Percentiles rank a stretch among this genome's conserved stretches.
These are phyloP conservation scores for Hemileccinum impolitum DNA, from an alignment of 768 basidiomycete species.

Conservation along the genomic window DNA sequence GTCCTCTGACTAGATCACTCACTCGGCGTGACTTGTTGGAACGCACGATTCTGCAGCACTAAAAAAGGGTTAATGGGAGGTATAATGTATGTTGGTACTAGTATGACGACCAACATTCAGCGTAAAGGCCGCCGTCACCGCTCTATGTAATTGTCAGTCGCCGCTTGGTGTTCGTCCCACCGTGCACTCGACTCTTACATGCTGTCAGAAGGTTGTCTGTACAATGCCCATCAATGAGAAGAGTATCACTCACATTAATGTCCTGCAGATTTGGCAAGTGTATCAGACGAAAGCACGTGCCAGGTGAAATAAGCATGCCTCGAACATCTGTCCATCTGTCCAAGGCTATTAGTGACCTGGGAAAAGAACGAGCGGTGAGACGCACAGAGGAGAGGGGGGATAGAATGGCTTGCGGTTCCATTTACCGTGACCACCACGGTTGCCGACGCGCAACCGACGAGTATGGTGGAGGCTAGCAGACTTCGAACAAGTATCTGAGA, in stretches of 20 bases:
- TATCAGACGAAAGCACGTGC: neutral
- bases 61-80: neutral
- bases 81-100: neutral
- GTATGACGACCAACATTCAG: slow-evolving; percentile 41
- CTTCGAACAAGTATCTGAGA: too few relatives aligned
- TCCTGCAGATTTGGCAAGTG: slow-evolving; percentile 35
- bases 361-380: neutral
- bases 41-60: slow-evolving; percentile 67
- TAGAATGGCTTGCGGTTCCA: slow-evolving; percentile 46
- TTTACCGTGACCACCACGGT: slow-evolving; percentile 40
- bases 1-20: slow-evolving; percentile 23
- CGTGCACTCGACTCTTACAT: slow-evolving; percentile 24
- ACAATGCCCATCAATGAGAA: neutral
- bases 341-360: neutral
- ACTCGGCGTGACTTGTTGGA: slow-evolving; percentile 59
- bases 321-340: slow-evolving; percentile 56
- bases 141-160: slow-evolving; percentile 39
- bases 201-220: slow-evolving; percentile 19
- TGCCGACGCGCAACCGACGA: neutral
- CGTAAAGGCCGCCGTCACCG: slow-evolving; percentile 64
- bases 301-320: slow-evolving; percentile 34
- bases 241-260: slow-evolving; percentile 47
- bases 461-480: too few relatives aligned
- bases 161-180: neutral
- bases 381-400: slow-evolving; percentile 49